Evolutionary conservation across 164 flowering plant species (phyloP), one percentile per base, ranked within the genome.

Genomic region (Warburgia ugandensis): DNA sequence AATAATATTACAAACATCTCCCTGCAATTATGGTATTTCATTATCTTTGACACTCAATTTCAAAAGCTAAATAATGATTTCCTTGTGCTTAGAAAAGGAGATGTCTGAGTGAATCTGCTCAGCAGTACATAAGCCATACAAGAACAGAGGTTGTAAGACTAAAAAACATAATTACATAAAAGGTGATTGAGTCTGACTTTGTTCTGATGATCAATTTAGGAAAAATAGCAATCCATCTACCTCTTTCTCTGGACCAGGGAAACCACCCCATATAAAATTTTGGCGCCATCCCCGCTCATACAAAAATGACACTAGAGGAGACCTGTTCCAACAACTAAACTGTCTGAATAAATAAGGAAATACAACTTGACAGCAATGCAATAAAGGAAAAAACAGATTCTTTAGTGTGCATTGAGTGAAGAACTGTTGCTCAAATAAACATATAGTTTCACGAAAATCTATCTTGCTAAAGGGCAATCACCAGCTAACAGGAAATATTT

Each of bases 201-300:
- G 4, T 16, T 37, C 16, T 14, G 14, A 37, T 37, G 4, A 37
- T 4, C 41, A 37, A 37, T 14, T 14, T 37, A 50, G 2, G 11
- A 27, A 31, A 30, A 45, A 22, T 10, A 51, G 11, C 30, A n/a
- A 35, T 52, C 29, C 35, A 13, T 3, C 47, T 54, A 86, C 97
- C 95, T 90, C 97, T 64, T 76, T 81, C 54, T 86, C 84, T 27
- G 79, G 82, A 28, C 97, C 95, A 5, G 94, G 94, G 53, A 82
- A 86, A 64, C 95, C 95, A 61, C 86, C 87, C 76, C 58, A 65
- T 16, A 70, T 1, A 59, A 90, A 86, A 59, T 63, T 76, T 67
- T 90, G 95, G 32, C 95, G 83, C 94, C 94, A 90, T 27, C 97
- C 97, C 65, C 97, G 76, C 72, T 90, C 97, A 62, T 90, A 90